Percentiles rank a stretch among this genome's conserved stretches.
phyloP scores from a whole-genome alignment of 805 yeast species.

The Wickerhamiella australiensis region DNA sequence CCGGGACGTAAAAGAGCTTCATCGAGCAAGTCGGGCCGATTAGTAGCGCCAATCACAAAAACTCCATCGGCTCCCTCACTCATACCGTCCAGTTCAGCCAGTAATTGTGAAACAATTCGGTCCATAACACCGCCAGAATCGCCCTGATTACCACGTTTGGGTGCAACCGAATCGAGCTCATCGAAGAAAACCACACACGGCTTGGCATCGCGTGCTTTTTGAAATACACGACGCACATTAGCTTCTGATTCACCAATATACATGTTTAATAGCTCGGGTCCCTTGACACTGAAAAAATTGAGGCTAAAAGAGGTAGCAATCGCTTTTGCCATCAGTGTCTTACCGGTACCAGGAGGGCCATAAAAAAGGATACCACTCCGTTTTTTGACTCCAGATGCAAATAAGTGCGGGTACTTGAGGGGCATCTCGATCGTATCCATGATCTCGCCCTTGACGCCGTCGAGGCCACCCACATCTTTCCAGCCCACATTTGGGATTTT shows the following conservation, averaged over 20 bases:
- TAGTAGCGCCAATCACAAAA: conserved; percentile 97
- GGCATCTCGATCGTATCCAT: conserved; percentile 95
- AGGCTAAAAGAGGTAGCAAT: conserved; percentile 91
- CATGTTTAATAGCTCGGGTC: conserved; percentile 94
- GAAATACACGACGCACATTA: conserved; percentile 87
- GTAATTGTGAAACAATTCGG: conserved; percentile 85
- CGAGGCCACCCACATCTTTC: conserved; percentile 97
- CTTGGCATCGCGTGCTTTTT: conserved; percentile 87
- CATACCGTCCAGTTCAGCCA: conserved; percentile 96
- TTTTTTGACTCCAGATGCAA: conserved; percentile 79
- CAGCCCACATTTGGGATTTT: conserved; percentile 87
- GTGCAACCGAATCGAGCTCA: conserved; percentile 96
- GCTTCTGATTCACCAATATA: conserved; percentile 98
- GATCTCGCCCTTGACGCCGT: conserved; percentile 79
- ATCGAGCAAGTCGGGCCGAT: conserved; percentile 88
- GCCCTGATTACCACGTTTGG: conserved; percentile 96
- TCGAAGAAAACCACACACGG: conserved; percentile 97
- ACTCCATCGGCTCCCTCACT: conserved; percentile 74
- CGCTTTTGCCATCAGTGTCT: conserved; percentile 89
- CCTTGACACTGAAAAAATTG: conserved; percentile 92
- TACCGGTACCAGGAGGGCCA: conserved; percentile 99
- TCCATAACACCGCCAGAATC: conserved; percentile 99
- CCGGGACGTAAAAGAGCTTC: conserved; percentile 92
- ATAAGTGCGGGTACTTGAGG: conserved; percentile 79
- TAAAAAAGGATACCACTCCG: conserved; percentile 89